Evolutionary conservation across 208 protist genomes (phyloP).

Genomic region (Leishmania guyanensis): DNA sequence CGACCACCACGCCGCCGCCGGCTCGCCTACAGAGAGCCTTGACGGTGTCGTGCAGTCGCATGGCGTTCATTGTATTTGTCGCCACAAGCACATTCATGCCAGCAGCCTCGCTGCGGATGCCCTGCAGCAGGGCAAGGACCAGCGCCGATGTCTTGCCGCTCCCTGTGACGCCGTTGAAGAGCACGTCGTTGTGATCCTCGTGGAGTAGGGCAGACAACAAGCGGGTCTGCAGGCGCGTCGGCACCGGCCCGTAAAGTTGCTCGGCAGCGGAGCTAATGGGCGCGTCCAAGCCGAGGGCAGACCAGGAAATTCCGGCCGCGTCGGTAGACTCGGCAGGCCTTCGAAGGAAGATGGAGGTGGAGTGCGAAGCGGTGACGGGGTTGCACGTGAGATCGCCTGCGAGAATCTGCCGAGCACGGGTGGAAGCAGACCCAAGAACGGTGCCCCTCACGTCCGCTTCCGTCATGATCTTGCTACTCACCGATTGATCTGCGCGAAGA

Average conservation of each 20-base stretch:
- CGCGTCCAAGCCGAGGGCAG: constrained; percentile 59
- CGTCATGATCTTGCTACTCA: constrained; percentile 61
- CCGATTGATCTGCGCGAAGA: constrained; percentile 28
- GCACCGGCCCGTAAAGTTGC: constrained; percentile 43
- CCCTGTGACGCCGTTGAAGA: constrained; percentile 82
- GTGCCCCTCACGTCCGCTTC: constrained; percentile 55
- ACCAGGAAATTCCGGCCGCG: constrained; percentile 46
- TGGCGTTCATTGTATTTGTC: constrained; percentile 61
- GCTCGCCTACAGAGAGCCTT: constrained; percentile 46
- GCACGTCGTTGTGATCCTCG: constrained; percentile 87
- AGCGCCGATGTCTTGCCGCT: constrained; percentile 82
- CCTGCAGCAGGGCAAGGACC: constrained; percentile 73
- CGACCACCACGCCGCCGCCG: constrained; percentile 56
- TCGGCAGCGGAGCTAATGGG: constrained; percentile 39
- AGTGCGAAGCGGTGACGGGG: background rate
- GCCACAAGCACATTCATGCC: constrained; percentile 84
- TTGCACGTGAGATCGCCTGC: constrained; percentile 38
- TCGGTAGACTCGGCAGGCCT: constrained; percentile 35
- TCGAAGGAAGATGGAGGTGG: background rate
- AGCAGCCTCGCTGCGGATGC: constrained; percentile 57
- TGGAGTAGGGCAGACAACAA: constrained; percentile 71
- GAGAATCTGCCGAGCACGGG: constrained; percentile 47
- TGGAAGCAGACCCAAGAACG: constrained; percentile 51
- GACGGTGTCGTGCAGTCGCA: constrained; percentile 59
- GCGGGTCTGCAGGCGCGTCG: constrained; percentile 73